phyloP scores from a whole-genome alignment of 2,329 filamentous ascomycete species.

The Apiospora pterosperma region DNA sequence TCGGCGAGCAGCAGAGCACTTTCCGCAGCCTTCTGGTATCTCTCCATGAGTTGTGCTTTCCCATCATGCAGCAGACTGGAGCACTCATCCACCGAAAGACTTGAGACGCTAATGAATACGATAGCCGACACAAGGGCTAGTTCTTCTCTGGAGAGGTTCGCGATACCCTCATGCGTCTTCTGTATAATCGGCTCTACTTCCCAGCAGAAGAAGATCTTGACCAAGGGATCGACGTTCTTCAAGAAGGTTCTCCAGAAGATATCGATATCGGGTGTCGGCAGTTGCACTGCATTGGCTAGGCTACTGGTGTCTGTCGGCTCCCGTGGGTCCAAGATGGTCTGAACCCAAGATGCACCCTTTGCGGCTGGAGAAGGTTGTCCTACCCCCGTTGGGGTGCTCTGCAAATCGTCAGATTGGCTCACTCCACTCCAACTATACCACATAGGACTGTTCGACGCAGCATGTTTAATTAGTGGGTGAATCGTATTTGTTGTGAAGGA shows the following conservation, averaged over 20 bases:
- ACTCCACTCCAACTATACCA: background rate
- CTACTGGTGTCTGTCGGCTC: background rate
- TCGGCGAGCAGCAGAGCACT: background rate
- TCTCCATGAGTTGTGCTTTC: background rate
- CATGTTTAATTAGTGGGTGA: background rate
- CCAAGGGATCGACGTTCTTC: background rate
- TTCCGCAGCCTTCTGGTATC: background rate
- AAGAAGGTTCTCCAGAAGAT: background rate
- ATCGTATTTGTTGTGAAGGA: background rate
- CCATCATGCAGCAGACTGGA: background rate
- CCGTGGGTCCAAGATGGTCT: background rate
- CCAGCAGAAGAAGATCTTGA: background rate
- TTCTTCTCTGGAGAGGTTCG: background rate
- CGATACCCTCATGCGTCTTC: background rate
- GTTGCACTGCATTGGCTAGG: too few species aligned
- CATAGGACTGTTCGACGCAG: background rate
- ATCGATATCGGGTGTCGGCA: background rate
- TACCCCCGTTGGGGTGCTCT: background rate
- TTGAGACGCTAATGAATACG: background rate
- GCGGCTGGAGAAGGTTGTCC: background rate
- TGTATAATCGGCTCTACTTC: background rate
- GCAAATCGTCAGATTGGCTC: background rate
- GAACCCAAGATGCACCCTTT: background rate
- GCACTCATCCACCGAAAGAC: background rate
- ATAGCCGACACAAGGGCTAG: background rate